Conservation (phyloP, 148 eudicot species). For the Vaccinium darrowii region DNA sequence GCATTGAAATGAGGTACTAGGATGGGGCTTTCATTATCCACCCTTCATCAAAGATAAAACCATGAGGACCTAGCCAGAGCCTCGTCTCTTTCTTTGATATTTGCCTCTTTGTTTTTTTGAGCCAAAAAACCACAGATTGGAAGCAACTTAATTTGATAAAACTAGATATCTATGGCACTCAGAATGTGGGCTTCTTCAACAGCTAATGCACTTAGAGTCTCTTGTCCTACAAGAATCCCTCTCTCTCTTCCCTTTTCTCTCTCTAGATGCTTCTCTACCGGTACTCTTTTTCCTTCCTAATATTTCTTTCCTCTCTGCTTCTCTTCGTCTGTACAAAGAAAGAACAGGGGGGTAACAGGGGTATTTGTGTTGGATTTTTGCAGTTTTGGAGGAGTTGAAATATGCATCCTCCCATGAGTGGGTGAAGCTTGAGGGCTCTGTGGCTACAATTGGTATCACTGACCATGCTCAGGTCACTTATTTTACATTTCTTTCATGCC, state of each 20-base stretch:
- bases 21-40: constrained; percentile 74
- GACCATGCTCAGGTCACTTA: constrained; percentile 80
- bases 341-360: no score
- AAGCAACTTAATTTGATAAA: no score
- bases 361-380: constrained; percentile 11
- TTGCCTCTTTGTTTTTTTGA: not conserved
- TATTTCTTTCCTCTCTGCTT: not conserved
- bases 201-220: constrained; percentile 71
- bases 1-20: not conserved
- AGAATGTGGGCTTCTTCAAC: constrained; percentile 98
- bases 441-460: constrained; percentile 94
- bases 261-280: constrained; percentile 84
- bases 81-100: not conserved
- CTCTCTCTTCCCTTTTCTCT: constrained; percentile 56
- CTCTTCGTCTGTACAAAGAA: no score
- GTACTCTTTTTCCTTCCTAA: constrained; percentile 25
- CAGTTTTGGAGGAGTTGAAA: constrained; percentile 83
- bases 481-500: constrained; percentile 4
- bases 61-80: not conserved
- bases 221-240: constrained; percentile 45
- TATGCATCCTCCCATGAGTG: constrained; percentile 85
- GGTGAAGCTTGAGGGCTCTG: constrained; percentile 92
- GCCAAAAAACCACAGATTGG: no score
- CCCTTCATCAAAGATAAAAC: constrained; percentile 76
- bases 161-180: constrained; percentile 52